Evolutionary conservation across 148 eudicot species (phyloP), one percentile per base, ranked within the genome.

Genomic region (Euryodendron excelsum): DNA sequence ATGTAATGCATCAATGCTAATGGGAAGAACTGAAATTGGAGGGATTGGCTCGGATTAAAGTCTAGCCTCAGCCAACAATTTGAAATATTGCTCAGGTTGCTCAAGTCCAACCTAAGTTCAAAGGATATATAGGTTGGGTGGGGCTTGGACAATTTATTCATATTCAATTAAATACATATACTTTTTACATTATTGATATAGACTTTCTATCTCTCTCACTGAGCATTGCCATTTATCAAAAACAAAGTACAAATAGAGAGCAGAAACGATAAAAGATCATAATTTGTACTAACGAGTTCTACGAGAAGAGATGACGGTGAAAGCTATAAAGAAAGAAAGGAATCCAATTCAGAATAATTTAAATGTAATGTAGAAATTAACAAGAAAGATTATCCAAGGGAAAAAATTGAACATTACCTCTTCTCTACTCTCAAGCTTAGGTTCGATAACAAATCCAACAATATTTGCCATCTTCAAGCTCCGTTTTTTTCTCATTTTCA

Each of bases 351-450:
- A 84, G 80, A 78, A 74, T 18, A 73, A 58, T 33, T 25, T 74
- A 34, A 55, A 31, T n/a, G 25, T 12, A 23, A 30, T 3, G 27
- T 21, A 30, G 3, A 61, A 73, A 28, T 15, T 2, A 8, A 77
- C 53, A 41, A 70, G 59, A 87, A 28, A 39, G 36, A 27, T 20
- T 78, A 74, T 30, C 23, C 12, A 63, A 60, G 14, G 1, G 11
- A n/a, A n/a, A n/a, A n/a, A n/a, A n/a, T n/a, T n/a, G n/a, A 74
- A 68, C 25, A 56, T 80, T 93, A 95, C 96, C 97, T 88, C 84
- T 93, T 90, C 97, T 90, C 92, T 87, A 60, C 82, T 88, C 81
- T 95, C 99, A 47, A 80, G 84, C 81, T 91, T 93, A 41, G 96
- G 90, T 50, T 95, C 96, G 72, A 93, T 86, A 83, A 85, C 87